phyloP scores from a whole-genome alignment of 768 basidiomycete genomes.

The Fomitopsis serialis region DNA sequence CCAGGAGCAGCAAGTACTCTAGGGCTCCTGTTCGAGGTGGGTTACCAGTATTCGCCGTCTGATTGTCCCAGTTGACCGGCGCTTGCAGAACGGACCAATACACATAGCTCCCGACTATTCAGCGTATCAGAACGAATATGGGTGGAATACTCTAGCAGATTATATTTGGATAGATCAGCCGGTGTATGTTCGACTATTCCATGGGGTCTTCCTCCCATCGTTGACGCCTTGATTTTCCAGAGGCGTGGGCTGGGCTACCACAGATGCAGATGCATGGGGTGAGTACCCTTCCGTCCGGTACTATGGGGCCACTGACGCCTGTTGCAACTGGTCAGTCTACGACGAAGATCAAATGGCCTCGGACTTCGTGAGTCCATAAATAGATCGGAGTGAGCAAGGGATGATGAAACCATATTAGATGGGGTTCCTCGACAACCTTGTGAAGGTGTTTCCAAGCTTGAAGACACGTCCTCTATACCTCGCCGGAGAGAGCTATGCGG shows the following conservation, averaged over 20 bases:
- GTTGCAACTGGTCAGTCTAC: constrained; percentile 5
- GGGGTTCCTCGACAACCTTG: constrained; percentile 65
- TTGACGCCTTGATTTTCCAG: constrained; percentile 25
- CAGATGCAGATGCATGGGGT: constrained; percentile 58
- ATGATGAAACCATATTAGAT: constrained; percentile 35
- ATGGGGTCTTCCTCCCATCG: background rate
- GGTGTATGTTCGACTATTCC: constrained; percentile 34
- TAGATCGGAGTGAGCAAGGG: background rate
- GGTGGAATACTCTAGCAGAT: constrained; percentile 59
- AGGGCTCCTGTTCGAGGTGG: constrained; percentile 54
- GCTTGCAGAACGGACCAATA: constrained; percentile 62
- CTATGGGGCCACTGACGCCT: background rate
- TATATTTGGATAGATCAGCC: constrained; percentile 75
- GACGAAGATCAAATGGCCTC: constrained; percentile 62
- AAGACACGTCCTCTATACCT: constrained; percentile 61
- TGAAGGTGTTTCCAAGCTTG: constrained; percentile 69
- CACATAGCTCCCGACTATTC: constrained; percentile 47
- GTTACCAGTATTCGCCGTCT: constrained; percentile 6
- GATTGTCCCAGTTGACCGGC: background rate
- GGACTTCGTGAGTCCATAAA: constrained; percentile 35
- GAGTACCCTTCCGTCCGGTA: constrained; percentile 8
- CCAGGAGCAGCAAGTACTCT: constrained; percentile 69
- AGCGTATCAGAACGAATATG: constrained; percentile 44
- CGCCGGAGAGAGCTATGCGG: constrained; percentile 74
- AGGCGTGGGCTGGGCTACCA: constrained; percentile 61